Base-by-base conservation (phyloP, 1,284 basidiomycete genomes). In the Wallemia hederae region DNA sequence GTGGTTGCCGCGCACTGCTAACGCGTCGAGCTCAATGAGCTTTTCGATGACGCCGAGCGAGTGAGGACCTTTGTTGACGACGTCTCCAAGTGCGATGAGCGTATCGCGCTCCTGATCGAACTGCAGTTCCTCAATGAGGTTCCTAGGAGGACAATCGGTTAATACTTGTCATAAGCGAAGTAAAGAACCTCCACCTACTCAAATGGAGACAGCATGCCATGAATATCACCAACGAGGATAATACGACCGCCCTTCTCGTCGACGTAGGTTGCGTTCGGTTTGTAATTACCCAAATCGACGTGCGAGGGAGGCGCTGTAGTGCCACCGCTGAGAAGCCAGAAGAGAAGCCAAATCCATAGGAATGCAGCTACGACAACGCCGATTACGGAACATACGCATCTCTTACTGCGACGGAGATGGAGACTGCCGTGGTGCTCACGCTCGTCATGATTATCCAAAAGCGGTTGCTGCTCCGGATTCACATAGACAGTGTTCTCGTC, bases 161-260 rank as follows among this genome's bases (percentile, higher is more conserved):
- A 26, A 55, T 7, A 26, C 5, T 7, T 7, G 49, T 5, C 22
- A 55, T 34, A 55, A 31, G 17, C 29, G 7, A 31, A 31, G 7
- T 7, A 17, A 31, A 31, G 17, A 7, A 31, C 29, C 7, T 17
- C 29, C 7, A 31, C 29, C 17, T 17, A 22, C 19, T 58, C 56
- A 22, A 58, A 58, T 11, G 56, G 56, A 9, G 19, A 14, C 3
- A 28, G n/a, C 56, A 58, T 58, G 3, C 56, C 56, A 24, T 58
- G 56, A 26, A 58, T 58, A 58, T 58, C 56, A 28, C 56, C 56
- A 15, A 58, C 56, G 5, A 58, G 17, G n/a, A 58, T 58, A 19
- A 26, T 26, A 2, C 56, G 19, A 15, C 31, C 39, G 2, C 28
- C 59, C 39, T 49, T 49, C n/a, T 14, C 11, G n/a, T 49, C 14